These are phyloP conservation scores for Cardamine occulta DNA, from an alignment of 345 rosid species.

Conservation along the genomic window DNA sequence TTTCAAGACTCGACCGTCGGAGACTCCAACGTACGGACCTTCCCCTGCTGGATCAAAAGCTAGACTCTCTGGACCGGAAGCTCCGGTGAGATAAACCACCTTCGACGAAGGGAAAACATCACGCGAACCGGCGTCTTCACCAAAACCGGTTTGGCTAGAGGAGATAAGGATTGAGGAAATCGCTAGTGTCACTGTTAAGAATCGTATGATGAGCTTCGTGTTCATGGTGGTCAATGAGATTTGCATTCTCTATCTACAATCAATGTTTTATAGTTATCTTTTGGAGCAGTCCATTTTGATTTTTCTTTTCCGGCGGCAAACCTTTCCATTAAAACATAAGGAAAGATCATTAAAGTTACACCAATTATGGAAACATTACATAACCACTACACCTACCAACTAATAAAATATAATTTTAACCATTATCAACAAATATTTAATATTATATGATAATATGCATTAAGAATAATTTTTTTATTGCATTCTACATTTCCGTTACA, in stretches of 20 bases:
- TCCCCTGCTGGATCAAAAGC: constrained; percentile 59
- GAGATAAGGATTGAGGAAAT: constrained; percentile 34
- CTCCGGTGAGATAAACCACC: constrained; percentile 48
- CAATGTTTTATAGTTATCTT: background rate
- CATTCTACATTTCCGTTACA: background rate
- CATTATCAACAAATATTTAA: background rate
- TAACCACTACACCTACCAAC: background rate
- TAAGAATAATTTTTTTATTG: too few species aligned
- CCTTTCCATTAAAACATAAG: too few species aligned
- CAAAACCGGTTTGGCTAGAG: constrained; percentile 12
- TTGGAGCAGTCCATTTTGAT: background rate
- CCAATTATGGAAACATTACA: background rate
- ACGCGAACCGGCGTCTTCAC: constrained; percentile 43
- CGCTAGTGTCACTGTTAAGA: constrained; percentile 22
- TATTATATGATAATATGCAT: background rate
- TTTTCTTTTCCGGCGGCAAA: background rate
- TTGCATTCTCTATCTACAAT: constrained; percentile 4
- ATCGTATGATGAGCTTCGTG: constrained; percentile 11
- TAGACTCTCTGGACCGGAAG: constrained; percentile 71
- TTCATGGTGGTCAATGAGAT: constrained; percentile 36
- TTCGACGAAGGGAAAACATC: constrained; percentile 48
- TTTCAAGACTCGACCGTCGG: constrained; percentile 67
- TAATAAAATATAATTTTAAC: too few species aligned
- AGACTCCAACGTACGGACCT: constrained; percentile 73
- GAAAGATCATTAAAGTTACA: background rate